Evolutionary conservation across 192 early-diverging fungal genomes (phyloP), one percentile per base, ranked within the genome.

Genomic region (Phycomyces blakesleeanus): DNA sequence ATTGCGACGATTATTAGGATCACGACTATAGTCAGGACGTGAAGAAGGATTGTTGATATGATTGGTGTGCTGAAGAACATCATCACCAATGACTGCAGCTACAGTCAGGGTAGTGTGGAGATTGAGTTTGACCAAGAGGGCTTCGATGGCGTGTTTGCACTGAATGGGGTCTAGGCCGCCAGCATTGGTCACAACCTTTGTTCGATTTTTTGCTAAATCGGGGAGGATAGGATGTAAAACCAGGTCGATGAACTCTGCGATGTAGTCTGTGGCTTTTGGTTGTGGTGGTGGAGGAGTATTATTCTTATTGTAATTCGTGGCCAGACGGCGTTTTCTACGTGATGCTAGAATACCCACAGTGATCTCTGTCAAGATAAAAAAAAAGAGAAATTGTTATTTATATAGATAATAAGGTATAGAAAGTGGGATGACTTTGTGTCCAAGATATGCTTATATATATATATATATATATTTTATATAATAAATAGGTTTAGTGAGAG

Each of bases 341-440:
- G 79, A 73, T 14, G 86, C 86, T 18, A 88, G 74, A 18, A 88
- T 75, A 47, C 86, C 86, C 84, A 88, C 86, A 0, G 86, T 88
- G 11, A 88, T 80, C 74, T 88, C 86, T 84, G n/a, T 58, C 22
- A 34, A 5, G 29, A 34, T 42, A 54, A 25, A 7, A 44, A 1
- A 5, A 57, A 39, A 18, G 21, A 10, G 11, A 51, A 38, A 18
- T 22, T 54, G 38, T 38, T 39, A 5, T 38, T n/a, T n/a, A n/a
- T n/a, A n/a, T n/a, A n/a, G n/a, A n/a, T n/a, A n/a, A n/a, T n/a
- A n/a, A n/a, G n/a, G n/a, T n/a, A n/a, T n/a, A n/a, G n/a, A n/a
- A 12, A 49, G 7, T 21, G 38, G 12, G 52, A 20, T 38, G 34
- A 61, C 14, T 61, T 63, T 63, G 8, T 25, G 1, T 25, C 6